Evolutionary conservation across 495 filamentous ascomycete species (phyloP).

Genomic region (Pseudoneurospora amorphoporcata): DNA sequence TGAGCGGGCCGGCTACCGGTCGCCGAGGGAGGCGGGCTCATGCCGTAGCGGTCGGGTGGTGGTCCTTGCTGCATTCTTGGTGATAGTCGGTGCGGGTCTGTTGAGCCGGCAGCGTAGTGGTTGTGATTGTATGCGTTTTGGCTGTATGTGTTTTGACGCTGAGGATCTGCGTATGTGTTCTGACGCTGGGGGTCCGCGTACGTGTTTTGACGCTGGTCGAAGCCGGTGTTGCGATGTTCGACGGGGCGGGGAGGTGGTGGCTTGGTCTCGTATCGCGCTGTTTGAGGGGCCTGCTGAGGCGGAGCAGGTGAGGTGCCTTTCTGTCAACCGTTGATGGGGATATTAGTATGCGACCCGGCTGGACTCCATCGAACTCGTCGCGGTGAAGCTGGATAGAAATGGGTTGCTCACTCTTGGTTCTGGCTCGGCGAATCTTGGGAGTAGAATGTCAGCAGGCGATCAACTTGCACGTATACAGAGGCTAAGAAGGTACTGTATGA

Average conservation of each 20-base stretch:
- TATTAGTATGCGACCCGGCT: slow-evolving; percentile 4
- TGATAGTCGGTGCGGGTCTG: slow-evolving; percentile 11
- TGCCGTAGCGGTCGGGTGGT: slow-evolving; percentile 14
- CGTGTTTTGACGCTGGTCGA: slow-evolving; percentile 4
- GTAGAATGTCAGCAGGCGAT: slow-evolving; percentile 12
- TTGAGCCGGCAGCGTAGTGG: neutral
- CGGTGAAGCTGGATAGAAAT: neutral
- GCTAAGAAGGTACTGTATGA: neutral
- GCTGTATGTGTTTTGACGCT: neutral
- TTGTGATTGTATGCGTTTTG: neutral
- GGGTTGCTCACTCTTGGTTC: slow-evolving; percentile 56
- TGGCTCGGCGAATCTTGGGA: slow-evolving; percentile 77
- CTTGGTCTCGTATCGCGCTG: slow-evolving; percentile 30
- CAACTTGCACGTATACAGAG: neutral
- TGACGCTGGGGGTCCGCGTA: neutral
- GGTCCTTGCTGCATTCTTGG: slow-evolving; percentile 7
- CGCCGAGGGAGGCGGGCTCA: slow-evolving; percentile 24
- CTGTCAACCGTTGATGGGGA: slow-evolving; percentile 8
- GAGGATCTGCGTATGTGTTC: neutral
- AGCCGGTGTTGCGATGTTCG: slow-evolving; percentile 13
- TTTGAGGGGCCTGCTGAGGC: slow-evolving; percentile 8
- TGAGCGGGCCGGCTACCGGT: slow-evolving; percentile 33
- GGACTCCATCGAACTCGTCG: slow-evolving; percentile 3
- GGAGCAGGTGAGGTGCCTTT: slow-evolving; percentile 17
- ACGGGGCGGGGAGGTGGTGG: slow-evolving; percentile 25